Evolutionary conservation across 2,329 filamentous ascomycete genomes (phyloP).

Genomic region (Mycocentrospora acerina): DNA sequence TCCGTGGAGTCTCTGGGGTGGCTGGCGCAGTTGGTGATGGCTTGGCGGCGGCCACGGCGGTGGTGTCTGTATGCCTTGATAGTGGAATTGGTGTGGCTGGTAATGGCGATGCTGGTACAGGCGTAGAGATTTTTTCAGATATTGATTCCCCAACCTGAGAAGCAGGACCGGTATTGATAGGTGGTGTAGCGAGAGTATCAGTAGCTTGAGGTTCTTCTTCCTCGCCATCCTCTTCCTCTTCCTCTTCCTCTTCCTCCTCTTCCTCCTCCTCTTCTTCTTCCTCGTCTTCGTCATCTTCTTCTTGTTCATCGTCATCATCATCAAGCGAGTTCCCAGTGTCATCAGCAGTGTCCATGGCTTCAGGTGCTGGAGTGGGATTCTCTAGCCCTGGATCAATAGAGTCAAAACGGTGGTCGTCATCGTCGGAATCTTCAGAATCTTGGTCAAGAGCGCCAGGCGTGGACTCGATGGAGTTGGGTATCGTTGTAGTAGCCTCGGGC

Average conservation of each 20-base stretch:
- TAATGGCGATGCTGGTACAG: constrained; percentile 15
- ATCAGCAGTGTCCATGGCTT: too few relatives aligned
- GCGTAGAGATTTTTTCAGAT: constrained; percentile 9
- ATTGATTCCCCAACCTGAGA: constrained; percentile 1
- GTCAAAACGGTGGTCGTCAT: constrained; percentile 31
- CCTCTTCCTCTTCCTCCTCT: too few relatives aligned
- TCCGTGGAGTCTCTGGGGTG: constrained; percentile 41
- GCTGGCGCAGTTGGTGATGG: constrained; percentile 50
- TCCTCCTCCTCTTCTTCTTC: too few relatives aligned
- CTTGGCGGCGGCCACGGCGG: constrained; percentile 18
- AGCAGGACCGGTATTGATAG: too few relatives aligned
- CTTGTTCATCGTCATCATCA: too few relatives aligned
- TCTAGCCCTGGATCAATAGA: constrained; percentile 14
- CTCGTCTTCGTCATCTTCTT: too few relatives aligned
- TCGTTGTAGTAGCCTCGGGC: constrained; percentile 11
- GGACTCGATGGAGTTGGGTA: neutral
- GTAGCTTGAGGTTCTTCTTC: too few relatives aligned
- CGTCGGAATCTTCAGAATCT: constrained; percentile 23
- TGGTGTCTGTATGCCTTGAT: constrained; percentile 20
- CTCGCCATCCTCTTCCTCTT: too few relatives aligned
- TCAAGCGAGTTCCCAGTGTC: too few relatives aligned
- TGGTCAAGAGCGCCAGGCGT: too few relatives aligned
- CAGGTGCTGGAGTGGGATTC: neutral
- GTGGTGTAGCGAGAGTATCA: too few relatives aligned
- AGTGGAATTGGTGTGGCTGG: constrained; percentile 12